Base-by-base conservation (phyloP, 495 filamentous ascomycete species). In the Penicillium roqueforti region DNA sequence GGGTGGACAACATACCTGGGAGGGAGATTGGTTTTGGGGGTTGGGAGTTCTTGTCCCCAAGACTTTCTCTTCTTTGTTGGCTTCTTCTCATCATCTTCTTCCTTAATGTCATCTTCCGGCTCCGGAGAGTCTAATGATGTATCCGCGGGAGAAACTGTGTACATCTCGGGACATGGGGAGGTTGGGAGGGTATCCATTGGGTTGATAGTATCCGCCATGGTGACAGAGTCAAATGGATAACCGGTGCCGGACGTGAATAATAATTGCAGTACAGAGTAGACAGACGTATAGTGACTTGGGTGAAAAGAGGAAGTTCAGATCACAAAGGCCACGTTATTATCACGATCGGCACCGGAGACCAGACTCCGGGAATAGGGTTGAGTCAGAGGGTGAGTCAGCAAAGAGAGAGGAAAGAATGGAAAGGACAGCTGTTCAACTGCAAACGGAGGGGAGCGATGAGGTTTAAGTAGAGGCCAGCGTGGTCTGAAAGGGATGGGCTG, bases 21-120 rank as follows among this genome's bases (percentile, higher is more conserved):
- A 59, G 93, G 93, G 25, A 98, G 82, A 61, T 95, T 96, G 37
- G 93, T 98, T 81, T 93, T 98, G 19, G 93, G 93, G 61, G 89
- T 89, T 22, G 93, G 93, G 41, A 98, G 85, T 74, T 95, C 88
- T 74, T 98, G 93, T 59, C 93, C 93, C 93, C 93, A 98, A 54
- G 92, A 96, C 78, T 97, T 98, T 70, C 93, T 80, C 81, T 98
- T 98, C 85, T 97, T 97, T 37, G 79, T 72, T 2, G 86, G 83
- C 77, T 89, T 95, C 80, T 87, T 91, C 60, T 76, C 79, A 4
- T 43, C 47, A 0, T 67, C 64, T 28, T 71, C 66, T 23, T 64
- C 60, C 32, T 70, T 68, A 13, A 64, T 55, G 42, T 62, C 42
- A 23, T 57, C 44, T 10, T 62, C 56, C 14, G 64, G 61, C 23